A percentile compares a stretch with the other conserved stretches of the same genome.
phyloP scores from a whole-genome alignment of 257 asterid species.

The Fraxinus anomala region DNA sequence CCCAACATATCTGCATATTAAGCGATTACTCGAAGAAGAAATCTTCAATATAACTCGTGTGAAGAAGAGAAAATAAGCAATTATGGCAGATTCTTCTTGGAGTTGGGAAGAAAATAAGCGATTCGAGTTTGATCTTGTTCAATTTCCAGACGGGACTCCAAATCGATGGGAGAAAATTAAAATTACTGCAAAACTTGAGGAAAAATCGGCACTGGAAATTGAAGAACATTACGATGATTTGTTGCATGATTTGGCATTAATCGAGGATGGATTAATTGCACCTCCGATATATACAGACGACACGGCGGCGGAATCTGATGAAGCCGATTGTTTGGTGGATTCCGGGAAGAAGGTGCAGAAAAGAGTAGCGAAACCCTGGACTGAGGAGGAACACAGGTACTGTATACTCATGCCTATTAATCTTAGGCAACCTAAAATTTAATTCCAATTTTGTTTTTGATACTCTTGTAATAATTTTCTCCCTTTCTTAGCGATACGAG shows the following conservation, averaged over 20 bases:
- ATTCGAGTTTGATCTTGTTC: slow-evolving; percentile 38
- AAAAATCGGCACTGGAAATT: slow-evolving; percentile 48
- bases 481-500: no score
- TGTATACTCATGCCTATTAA: not conserved
- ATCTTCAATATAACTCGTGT: not conserved
- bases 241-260: slow-evolving; percentile 48
- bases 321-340: slow-evolving; percentile 20
- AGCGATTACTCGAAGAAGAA: not conserved
- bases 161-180: slow-evolving; percentile 45
- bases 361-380: slow-evolving; percentile 53
- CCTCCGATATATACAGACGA: slow-evolving; percentile 39
- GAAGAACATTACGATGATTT: slow-evolving; percentile 39
- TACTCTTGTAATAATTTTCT: no score
- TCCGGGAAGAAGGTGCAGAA: slow-evolving; percentile 41
- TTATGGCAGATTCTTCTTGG: slow-evolving; percentile 40
- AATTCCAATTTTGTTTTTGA: no score
- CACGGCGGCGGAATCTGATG: slow-evolving; percentile 11
- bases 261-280: slow-evolving; percentile 47
- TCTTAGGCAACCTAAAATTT: no score
- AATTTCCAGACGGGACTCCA: slow-evolving; percentile 36
- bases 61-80: not conserved
- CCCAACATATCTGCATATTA: not conserved
- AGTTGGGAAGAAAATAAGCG: slow-evolving; percentile 50
- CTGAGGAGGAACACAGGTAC: slow-evolving; percentile 59
- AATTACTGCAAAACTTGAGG: slow-evolving; percentile 38